Evolutionary conservation across 192 early-diverging fungal species (phyloP), one percentile per base, ranked within the genome.

Genomic region (Backusella australiensis): DNA sequence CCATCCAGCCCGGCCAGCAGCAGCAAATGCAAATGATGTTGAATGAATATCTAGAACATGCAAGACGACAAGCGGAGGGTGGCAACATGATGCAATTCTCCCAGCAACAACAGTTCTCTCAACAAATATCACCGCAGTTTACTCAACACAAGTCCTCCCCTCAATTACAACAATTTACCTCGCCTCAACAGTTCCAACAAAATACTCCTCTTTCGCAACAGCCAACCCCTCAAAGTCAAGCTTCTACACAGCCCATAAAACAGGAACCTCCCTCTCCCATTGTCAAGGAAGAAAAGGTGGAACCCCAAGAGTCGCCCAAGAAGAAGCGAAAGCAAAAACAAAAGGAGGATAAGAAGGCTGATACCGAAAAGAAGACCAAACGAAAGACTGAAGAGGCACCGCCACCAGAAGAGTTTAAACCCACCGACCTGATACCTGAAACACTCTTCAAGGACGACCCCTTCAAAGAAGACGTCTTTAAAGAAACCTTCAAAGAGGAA

Each of bases 21-120:
- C 76, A 81, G 35, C 80, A 81, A 34, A 77, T 81, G 23, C 68
- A 71, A 19, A 35, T 17, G 38, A 35, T 81, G 76, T 39, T 81
- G 41, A 77, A 75, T 56, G 75, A 72, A 8, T 44, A 36, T 36
- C 52, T 81, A 42, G 72, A 67, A 3, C 34, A 39, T 6, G 80
- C 73, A 6, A 75, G 26, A 63, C 23, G 56, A 63, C 56, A 63
- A 14, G 26, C 29, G 8, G 26, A 29, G 3, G 12, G 9, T 63
- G 19, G 46, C 5, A 63, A 63, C 23, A 63, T 59, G 23, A 29
- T 63, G 26, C 56, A 26, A 26, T 39, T 39, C 11, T 2, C 38
- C 38, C 46, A 49, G 46, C 46, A 49, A 17, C 46, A 76, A 35
- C 36, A 77, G 6, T 42, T 81, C 5, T 7, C 19, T 11, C 53